Conservation (phyloP, 768 basidiomycete species). For the Tricholoma furcatifolium region DNA sequence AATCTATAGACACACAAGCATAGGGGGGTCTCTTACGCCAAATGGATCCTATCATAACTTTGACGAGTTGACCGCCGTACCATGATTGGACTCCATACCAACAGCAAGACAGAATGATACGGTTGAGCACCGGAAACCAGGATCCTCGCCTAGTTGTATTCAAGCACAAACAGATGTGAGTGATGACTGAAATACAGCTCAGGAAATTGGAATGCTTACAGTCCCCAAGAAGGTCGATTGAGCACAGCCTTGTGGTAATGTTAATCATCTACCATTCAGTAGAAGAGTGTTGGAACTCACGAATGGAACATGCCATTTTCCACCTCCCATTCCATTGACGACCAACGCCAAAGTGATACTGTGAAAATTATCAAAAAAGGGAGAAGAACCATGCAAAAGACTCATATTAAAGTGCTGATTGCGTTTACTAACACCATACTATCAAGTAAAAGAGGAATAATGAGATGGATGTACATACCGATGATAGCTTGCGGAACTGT, state of each 20-base stretch:
- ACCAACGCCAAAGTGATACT: slow-evolving; percentile 27
- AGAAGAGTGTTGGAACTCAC: slow-evolving; percentile 14
- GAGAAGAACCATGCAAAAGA: neutral
- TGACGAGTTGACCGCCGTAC: slow-evolving; percentile 31
- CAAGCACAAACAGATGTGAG: neutral
- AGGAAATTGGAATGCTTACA: slow-evolving; percentile 18
- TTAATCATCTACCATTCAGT: neutral
- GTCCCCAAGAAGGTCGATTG: slow-evolving; percentile 26
- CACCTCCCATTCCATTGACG: slow-evolving; percentile 27
- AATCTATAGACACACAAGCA: neutral
- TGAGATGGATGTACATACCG: slow-evolving; percentile 9
- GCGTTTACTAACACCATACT: slow-evolving; percentile 1
- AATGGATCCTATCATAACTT: slow-evolving; percentile 30
- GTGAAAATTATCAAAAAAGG: neutral
- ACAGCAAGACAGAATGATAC: slow-evolving; percentile 29
- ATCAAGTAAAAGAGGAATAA: neutral
- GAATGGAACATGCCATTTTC: slow-evolving; percentile 32
- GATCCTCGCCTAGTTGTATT: slow-evolving; percentile 22
- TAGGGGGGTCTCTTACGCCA: slow-evolving; percentile 22
- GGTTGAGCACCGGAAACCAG: slow-evolving; percentile 27
- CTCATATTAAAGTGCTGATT: slow-evolving; percentile 6
- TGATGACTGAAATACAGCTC: neutral
- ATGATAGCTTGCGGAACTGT: slow-evolving; percentile 26
- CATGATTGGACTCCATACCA: slow-evolving; percentile 31
- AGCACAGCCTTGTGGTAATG: slow-evolving; percentile 19